Evolutionary conservation across 1,284 basidiomycete genomes (phyloP).

Genomic region (Boletellus deceptivus): DNA sequence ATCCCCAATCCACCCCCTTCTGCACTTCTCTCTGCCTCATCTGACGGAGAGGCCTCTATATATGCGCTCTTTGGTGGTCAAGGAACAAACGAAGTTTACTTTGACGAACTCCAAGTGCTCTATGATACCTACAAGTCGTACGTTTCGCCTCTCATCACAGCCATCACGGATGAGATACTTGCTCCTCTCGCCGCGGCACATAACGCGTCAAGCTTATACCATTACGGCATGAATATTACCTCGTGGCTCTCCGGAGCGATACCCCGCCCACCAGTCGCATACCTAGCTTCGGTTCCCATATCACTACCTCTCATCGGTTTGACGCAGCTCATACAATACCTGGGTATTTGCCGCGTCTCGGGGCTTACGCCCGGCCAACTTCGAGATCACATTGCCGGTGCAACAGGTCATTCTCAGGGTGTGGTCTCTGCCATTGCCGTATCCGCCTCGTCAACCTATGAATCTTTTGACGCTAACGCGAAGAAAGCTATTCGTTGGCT

Average conservation of each 20-base stretch:
- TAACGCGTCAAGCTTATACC: slow-evolving; percentile 68
- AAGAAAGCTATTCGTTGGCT: slow-evolving; percentile 87
- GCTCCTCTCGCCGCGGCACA: slow-evolving; percentile 68
- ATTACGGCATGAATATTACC: slow-evolving; percentile 77
- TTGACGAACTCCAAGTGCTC: slow-evolving; percentile 90
- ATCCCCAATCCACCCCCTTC: slow-evolving; percentile 68
- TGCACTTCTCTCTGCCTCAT: slow-evolving; percentile 73
- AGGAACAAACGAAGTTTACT: slow-evolving; percentile 97
- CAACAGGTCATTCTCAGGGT: slow-evolving; percentile 97
- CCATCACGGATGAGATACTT: slow-evolving; percentile 68
- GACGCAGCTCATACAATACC: slow-evolving; percentile 93
- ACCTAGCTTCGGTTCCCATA: slow-evolving; percentile 92
- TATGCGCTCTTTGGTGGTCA: slow-evolving; percentile 99
- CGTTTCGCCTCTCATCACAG: slow-evolving; percentile 68
- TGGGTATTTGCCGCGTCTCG: slow-evolving; percentile 74
- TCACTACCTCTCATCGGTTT: slow-evolving; percentile 95
- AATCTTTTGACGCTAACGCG: slow-evolving; percentile 73
- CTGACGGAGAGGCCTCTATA: slow-evolving; percentile 71
- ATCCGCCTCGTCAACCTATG: slow-evolving; percentile 75
- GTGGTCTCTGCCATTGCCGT: slow-evolving; percentile 90
- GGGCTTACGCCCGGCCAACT: slow-evolving; percentile 81
- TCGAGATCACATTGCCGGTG: slow-evolving; percentile 73
- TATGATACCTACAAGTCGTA: slow-evolving; percentile 91
- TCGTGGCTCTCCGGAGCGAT: slow-evolving; percentile 79
- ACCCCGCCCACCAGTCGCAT: slow-evolving; percentile 77